phyloP scores from a whole-genome alignment of 768 basidiomycete genomes.

The Trametes meyenii region DNA sequence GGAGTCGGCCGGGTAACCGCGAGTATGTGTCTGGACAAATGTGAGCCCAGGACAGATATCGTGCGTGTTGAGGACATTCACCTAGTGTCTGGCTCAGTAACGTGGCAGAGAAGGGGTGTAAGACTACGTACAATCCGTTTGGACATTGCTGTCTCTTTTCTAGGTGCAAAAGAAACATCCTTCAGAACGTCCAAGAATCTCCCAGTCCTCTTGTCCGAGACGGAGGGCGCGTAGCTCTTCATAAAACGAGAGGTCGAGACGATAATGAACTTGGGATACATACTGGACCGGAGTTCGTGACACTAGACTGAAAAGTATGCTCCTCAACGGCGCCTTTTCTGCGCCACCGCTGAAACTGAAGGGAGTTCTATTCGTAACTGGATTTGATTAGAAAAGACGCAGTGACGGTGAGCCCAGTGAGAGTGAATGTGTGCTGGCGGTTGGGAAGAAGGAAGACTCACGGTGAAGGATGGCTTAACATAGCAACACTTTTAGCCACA shows the following conservation, averaged over 20 bases:
- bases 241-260: background rate
- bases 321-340: background rate
- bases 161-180: background rate
- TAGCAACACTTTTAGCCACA: background rate
- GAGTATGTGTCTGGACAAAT: background rate
- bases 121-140: background rate
- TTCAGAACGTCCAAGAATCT: background rate
- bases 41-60: background rate
- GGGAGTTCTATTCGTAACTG: too few species aligned
- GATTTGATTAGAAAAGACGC: background rate
- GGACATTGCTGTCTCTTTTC: background rate
- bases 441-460: background rate
- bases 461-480: background rate
- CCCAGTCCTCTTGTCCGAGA: background rate
- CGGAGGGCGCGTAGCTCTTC: background rate
- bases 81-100: background rate
- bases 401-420: background rate
- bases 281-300: constrained; percentile 1
- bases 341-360: background rate
- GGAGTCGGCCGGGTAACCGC: background rate
- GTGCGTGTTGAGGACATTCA: background rate
- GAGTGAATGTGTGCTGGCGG: too few species aligned
- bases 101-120: background rate
- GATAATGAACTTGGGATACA: background rate
- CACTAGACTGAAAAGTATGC: background rate